Base-by-base conservation (phyloP, 2,329 filamentous ascomycete species). In the Raffaelea ambrosiae region DNA sequence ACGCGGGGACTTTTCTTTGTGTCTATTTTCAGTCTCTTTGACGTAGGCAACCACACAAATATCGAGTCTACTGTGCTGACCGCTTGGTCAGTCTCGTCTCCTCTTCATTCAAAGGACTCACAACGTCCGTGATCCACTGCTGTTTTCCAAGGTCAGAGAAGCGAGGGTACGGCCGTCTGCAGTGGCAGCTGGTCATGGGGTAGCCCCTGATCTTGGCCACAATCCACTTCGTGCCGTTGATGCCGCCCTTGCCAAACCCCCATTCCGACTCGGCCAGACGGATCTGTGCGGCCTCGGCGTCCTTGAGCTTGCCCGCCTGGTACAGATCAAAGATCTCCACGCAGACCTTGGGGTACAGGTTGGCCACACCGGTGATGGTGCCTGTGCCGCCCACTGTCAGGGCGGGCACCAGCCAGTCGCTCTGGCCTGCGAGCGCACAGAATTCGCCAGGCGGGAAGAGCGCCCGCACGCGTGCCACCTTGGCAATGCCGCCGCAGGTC, bases 401-500 rank as follows among this genome's bases (percentile, higher is more conserved):
- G 0, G 74, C 77, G 1, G 76, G 77, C 43, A 83, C 66, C 10
- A 87, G 64, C 63, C 84, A 88, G 59, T 88, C 84, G 3, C 76
- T 78, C 63, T 87, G 83, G 0, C 84, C 85, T 0, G 82, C 83
- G 56, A 79, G 85, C 1, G 79, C 77, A 1, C 81, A 76, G 58
- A 88, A 88, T 8, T 73, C 62, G 1, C 74, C 66, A 0, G 73
- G 63, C 0, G 69, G 61, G 53, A 82, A 66, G 48, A 61, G 53
- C 1, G 65, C 65, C 16, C 60, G 51, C 2, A 87, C 70, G 7
- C 83, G 70, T 2, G 78, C 76, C 42, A 86, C 73, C 63, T 87
- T 87, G 44, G 79, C 82, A 29, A 84, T 83, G 55, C 78, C 80
- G 11, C 82, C 84, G 58, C 84, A 87, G 3, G 83, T 87, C 48